Evolutionary conservation across 2,329 filamentous ascomycete species (phyloP), one percentile per base, ranked within the genome.

Genomic region (Botrytis medusae): DNA sequence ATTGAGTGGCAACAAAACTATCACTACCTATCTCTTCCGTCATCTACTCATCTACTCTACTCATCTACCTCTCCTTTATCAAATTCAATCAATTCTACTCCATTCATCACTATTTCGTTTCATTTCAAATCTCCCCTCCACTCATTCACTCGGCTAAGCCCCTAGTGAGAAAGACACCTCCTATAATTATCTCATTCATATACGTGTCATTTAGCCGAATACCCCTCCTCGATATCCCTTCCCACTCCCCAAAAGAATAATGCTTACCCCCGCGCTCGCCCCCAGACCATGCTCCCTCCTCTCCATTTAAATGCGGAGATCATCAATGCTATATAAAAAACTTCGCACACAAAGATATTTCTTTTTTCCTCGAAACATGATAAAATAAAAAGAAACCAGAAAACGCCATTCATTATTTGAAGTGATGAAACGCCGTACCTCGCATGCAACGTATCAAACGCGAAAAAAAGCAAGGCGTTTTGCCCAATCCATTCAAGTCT

Each of bases 401-500:
- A 63, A 10, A 63, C 64, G 44, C 69, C 60, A 37, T 37, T 71
- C 57, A 71, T 71, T 32, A 54, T 65, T 25, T 32, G 40, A 48
- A 64, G 4, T 29, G 42, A 63, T 29, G 7, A 51, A 32, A 64
- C 22, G 40, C 42, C 37, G 18, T 18, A n/a, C 59, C 69, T 63
- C 60, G 44, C 60, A 65, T 54, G 59, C 44, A 64, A 64, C 69
- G 32, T 54, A 54, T 54, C 64, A 54, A 51, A 68, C 34, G 48
- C 65, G n/a, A 57, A 32, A 42, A 48, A 57, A 57, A 42, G n/a
- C n/a, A 42, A 54, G 8, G n/a, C 16, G 32, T 40, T 34, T 57
- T 29, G 48, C 37, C 34, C 37, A 48, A 65, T 51, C 29, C 60
- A 54, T 71, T 42, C 59, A 51, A 40, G 16, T 34, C 29, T 29